These are phyloP conservation scores for Cubamyces lactineus DNA, from an alignment of 768 basidiomycete species.

Conservation along the genomic window DNA sequence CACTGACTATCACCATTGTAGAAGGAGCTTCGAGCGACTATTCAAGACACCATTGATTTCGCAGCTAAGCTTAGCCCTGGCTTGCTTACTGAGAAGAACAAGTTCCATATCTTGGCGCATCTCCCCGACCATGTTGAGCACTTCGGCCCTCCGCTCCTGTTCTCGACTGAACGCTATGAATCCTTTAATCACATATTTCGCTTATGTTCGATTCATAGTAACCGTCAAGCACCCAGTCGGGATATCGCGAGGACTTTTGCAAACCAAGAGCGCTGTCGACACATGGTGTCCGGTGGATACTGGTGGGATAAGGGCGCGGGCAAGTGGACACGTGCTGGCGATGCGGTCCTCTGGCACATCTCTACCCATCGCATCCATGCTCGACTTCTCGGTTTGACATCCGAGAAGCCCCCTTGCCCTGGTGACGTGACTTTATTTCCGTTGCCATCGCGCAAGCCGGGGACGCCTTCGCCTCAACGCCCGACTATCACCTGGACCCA, in stretches of 20 bases:
- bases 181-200: constrained; percentile 35
- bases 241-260: constrained; percentile 27
- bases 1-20: too few relatives aligned
- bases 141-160: constrained; percentile 36
- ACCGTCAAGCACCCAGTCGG: constrained; percentile 32
- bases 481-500: neutral
- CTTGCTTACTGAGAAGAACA: constrained; percentile 31
- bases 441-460: neutral
- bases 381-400: neutral
- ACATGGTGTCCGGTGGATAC: constrained; percentile 17
- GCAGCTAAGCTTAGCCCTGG: constrained; percentile 22
- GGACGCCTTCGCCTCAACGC: neutral
- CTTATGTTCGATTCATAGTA: constrained; percentile 30
- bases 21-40: constrained; percentile 19
- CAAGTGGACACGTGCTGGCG: neutral
- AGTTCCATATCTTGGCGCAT: constrained; percentile 37
- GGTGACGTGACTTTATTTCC: neutral
- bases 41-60: constrained; percentile 28
- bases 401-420: neutral
- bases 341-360: neutral
- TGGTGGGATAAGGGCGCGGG: constrained; percentile 5
- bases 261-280: constrained; percentile 11
- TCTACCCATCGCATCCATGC: neutral
- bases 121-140: constrained; percentile 28
- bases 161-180: constrained; percentile 37